Conservation (phyloP, 2,329 filamentous ascomycete species). For the Microcyclosporella mali region DNA sequence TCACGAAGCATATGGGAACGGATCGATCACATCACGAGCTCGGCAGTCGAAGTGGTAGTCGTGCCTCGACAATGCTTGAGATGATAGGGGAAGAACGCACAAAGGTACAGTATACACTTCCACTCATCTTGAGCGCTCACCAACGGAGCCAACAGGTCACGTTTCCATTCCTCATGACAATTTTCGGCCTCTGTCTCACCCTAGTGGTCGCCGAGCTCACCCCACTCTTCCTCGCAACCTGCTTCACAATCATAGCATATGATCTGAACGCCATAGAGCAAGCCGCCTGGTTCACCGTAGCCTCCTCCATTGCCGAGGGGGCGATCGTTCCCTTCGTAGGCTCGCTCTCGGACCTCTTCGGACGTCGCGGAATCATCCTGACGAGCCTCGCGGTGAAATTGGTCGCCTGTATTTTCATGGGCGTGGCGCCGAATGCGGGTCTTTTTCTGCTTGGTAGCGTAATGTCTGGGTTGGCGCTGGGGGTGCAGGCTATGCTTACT, state of each 20-base stretch:
- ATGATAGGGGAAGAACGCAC: no score
- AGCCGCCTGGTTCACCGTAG: slow-evolving; percentile 15
- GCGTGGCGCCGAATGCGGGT: slow-evolving; percentile 11
- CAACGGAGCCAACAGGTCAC: slow-evolving; percentile 4
- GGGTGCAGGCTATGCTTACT: slow-evolving; percentile 10
- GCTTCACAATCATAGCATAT: slow-evolving; percentile 13
- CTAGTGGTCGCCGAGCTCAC: slow-evolving; percentile 16
- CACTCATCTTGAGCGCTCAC: no score
- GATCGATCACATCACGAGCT: no score
- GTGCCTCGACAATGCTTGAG: no score
- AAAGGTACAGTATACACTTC: no score
- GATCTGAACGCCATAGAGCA: slow-evolving; percentile 13
- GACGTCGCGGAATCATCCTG: slow-evolving; percentile 11
- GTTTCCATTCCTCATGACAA: slow-evolving; percentile 15
- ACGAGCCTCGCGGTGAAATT: slow-evolving; percentile 8
- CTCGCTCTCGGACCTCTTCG: slow-evolving; percentile 10
- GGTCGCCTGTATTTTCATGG: slow-evolving; percentile 12
- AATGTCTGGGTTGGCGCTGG: slow-evolving; percentile 6
- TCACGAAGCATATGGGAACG: no score
- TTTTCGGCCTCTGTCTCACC: slow-evolving; percentile 13
- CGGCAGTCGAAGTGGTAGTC: no score
- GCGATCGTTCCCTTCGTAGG: slow-evolving; percentile 15
- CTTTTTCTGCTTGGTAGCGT: slow-evolving; percentile 9
- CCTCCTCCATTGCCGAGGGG: slow-evolving; percentile 15
- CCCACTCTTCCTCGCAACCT: slow-evolving; percentile 16